Base-by-base conservation (phyloP, 176 grass and related monocot genomes). In the Avena sativa region DNA sequence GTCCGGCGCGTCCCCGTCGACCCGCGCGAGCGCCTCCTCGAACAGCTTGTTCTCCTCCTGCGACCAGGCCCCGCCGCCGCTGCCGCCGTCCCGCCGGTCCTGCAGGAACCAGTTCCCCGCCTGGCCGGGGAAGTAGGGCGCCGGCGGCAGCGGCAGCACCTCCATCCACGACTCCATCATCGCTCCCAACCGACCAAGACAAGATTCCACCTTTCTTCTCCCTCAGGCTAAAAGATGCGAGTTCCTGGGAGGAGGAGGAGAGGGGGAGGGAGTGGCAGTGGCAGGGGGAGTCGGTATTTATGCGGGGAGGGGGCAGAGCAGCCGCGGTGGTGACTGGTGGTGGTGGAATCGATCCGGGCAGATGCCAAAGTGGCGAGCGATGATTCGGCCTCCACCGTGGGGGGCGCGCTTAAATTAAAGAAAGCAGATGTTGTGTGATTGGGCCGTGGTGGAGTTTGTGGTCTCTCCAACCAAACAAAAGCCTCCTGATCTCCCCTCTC, bases 121-220 rank as follows among this genome's bases (percentile, higher is more conserved):
- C 70, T 88, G 86, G 71, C 34, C 87, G 36, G 86, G 13, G 82
- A 93, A 92, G 91, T 90, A 87, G 10, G 89, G 89, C 67, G 86
- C 59, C 21, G 49, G 76, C 77, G 68, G 26, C 19, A 53, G 89
- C 55, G 90, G 87, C 44, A 96, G 85, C 65, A 94, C 94, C 63
- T 97, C 89, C 92, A 93, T 97, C 78, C 86, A 95, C 30, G 92
- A 91, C 79, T 92, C 92, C 95, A 89, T 94, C 90, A 89, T 94
- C 94, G 81, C 82, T 49, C 12, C 14, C 14, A 3, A 49, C 83
- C 58, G 48, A 63, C 79, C 81, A 55, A 81, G 78, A 64, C 81
- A 55, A 81, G 78, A 64, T 74, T 28, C 53, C 70, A 10, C 77
- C 85, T 75, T 63, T 36, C 70, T 44, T 74, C 30, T 34, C 40